A percentile compares a stretch with the other conserved stretches of the same genome.
These are phyloP conservation scores for Metschnikowia matae DNA, from an alignment of 805 yeast genomes.

Conservation along the genomic window DNA sequence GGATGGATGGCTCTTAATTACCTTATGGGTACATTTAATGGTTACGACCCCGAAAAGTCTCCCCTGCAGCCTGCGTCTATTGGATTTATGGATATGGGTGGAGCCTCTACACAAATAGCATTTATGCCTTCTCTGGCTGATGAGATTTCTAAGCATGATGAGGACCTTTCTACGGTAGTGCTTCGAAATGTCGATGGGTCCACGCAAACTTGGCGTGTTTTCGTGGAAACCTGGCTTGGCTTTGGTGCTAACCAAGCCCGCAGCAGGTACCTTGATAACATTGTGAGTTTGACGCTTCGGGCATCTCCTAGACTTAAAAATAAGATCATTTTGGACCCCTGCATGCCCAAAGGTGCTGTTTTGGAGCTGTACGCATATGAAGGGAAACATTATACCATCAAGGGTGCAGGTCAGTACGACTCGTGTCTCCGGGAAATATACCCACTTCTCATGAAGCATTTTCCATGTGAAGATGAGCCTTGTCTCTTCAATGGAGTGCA, in stretches of 20 bases:
- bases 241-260: constrained; percentile 97
- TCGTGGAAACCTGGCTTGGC: constrained; percentile 96
- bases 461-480: constrained; percentile 83
- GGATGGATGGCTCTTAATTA: constrained; percentile 96
- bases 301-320: constrained; percentile 5
- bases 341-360: constrained; percentile 65
- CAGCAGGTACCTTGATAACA: constrained; percentile 57
- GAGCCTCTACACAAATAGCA: constrained; percentile 95
- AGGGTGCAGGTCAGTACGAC: constrained; percentile 78
- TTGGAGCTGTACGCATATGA: constrained; percentile 43
- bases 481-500: constrained; percentile 94
- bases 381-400: constrained; percentile 45
- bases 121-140: constrained; percentile 69
- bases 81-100: constrained; percentile 99
- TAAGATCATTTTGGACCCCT: constrained; percentile 57
- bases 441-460: constrained; percentile 71
- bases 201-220: constrained; percentile 73
- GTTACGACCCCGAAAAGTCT: constrained; percentile 23
- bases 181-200: constrained; percentile 70
- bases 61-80: constrained; percentile 49
- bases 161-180: constrained; percentile 65
- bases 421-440: constrained; percentile 67
- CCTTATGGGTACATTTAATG: constrained; percentile 59
- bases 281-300: constrained; percentile 34
- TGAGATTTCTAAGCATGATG: constrained; percentile 62